A percentile compares a stretch with the other conserved stretches of the same genome.
phyloP scores from a whole-genome alignment of 2,329 filamentous ascomycete genomes.

The Bipolaris zeicola region DNA sequence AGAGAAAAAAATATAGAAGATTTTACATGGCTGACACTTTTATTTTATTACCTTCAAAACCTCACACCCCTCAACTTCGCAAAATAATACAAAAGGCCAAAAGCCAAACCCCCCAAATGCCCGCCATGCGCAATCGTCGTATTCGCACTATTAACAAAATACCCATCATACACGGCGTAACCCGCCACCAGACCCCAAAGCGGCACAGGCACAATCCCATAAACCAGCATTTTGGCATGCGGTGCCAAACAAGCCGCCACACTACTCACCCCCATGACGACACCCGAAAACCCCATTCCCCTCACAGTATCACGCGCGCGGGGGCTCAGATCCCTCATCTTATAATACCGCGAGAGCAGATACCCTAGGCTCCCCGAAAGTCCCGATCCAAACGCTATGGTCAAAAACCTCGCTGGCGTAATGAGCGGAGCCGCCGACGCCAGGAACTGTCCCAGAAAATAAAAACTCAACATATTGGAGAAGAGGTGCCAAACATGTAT shows the following conservation, averaged over 20 bases:
- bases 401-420: slow-evolving; percentile 28
- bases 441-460: slow-evolving; percentile 46
- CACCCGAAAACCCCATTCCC: slow-evolving; percentile 47
- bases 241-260: slow-evolving; percentile 50
- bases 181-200: slow-evolving; percentile 46
- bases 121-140: slow-evolving; percentile 49
- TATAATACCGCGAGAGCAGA: slow-evolving; percentile 19
- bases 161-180: slow-evolving; percentile 49
- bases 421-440: slow-evolving; percentile 36
- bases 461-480: slow-evolving; percentile 51
- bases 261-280: slow-evolving; percentile 49
- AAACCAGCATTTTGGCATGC: slow-evolving; percentile 37
- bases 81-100: slow-evolving; percentile 46
- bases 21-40: neutral
- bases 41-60: neutral
- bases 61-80: slow-evolving; percentile 23
- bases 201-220: slow-evolving; percentile 49
- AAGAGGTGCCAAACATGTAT: slow-evolving; percentile 42
- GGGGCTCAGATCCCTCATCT: slow-evolving; percentile 2
- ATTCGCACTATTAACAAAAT: slow-evolving; percentile 40
- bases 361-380: slow-evolving; percentile 30
- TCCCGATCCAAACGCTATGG: slow-evolving; percentile 41
- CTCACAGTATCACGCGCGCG: slow-evolving; percentile 10
- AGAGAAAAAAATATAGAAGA: no score
- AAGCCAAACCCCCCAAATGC: slow-evolving; percentile 53